Evolutionary conservation across 2,329 filamentous ascomycete species (phyloP).

Genomic region (Amauroascus verrucosus): DNA sequence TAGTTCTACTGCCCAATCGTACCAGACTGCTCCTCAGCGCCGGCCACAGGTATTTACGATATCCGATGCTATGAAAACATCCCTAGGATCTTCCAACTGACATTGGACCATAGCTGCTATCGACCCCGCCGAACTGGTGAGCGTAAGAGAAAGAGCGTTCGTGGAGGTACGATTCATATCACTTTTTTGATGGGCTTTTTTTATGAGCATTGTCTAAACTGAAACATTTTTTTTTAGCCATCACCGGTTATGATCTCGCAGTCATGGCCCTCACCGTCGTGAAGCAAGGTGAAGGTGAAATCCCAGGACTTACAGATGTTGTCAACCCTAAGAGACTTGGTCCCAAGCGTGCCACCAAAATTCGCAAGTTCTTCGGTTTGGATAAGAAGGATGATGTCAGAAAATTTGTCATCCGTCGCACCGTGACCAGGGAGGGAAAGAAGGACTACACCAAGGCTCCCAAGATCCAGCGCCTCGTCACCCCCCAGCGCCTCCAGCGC

Average conservation of each 20-base stretch:
- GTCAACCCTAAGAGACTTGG: constrained; percentile 99
- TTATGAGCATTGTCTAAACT: constrained; percentile 7
- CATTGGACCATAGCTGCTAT: constrained; percentile 60
- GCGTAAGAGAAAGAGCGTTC: constrained; percentile 98
- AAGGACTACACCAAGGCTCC: constrained; percentile 99
- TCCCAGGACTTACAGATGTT: constrained; percentile 93
- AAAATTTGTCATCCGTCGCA: constrained; percentile 99
- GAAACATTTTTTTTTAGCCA: constrained; percentile 52
- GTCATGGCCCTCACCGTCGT: constrained; percentile 90
- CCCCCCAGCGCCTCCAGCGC: constrained; percentile 98
- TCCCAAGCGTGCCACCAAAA: constrained; percentile 99
- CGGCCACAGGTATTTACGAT: constrained; percentile 56
- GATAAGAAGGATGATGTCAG: constrained; percentile 99
- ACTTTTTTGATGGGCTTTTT: neutral
- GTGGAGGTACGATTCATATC: constrained; percentile 49
- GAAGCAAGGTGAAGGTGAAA: constrained; percentile 93
- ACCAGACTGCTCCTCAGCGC: constrained; percentile 91
- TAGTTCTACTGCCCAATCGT: constrained; percentile 85
- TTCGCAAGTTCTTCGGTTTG: constrained; percentile 98
- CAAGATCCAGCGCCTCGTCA: constrained; percentile 99
- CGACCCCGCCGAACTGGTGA: constrained; percentile 93
- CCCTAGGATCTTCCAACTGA: constrained; percentile 5
- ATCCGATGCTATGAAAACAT: neutral
- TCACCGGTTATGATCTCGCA: constrained; percentile 89
- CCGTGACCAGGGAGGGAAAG: constrained; percentile 95